Conservation (phyloP, 1,139 yeast genomes). For the Zygosaccharomyces sapae region DNA sequence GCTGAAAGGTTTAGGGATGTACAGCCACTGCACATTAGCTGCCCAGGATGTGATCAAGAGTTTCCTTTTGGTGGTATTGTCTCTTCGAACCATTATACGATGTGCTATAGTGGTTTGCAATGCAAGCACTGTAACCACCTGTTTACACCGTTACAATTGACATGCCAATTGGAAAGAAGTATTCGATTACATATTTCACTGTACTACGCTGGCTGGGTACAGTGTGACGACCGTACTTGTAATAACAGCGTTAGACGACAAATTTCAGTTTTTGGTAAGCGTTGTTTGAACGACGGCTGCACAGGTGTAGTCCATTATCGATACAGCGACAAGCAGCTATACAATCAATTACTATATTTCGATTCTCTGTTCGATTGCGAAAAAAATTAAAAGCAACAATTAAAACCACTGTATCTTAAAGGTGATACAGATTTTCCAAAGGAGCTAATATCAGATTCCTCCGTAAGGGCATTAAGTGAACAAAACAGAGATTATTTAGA, state of each 20-base stretch:
- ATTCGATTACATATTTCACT: slow-evolving; percentile 66
- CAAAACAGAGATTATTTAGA: slow-evolving; percentile 67
- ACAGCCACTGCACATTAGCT: slow-evolving; percentile 51
- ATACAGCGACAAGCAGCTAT: slow-evolving; percentile 74
- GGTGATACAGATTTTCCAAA: slow-evolving; percentile 39
- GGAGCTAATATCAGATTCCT: slow-evolving; percentile 48
- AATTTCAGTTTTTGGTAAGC: slow-evolving; percentile 80
- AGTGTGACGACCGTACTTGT: slow-evolving; percentile 83
- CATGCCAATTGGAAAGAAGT: slow-evolving; percentile 67
- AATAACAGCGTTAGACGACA: slow-evolving; percentile 70
- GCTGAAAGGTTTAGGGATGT: slow-evolving; percentile 73
- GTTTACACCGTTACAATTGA: slow-evolving; percentile 52
- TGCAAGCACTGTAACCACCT: slow-evolving; percentile 58
- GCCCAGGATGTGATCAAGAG: slow-evolving; percentile 55
- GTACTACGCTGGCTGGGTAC: slow-evolving; percentile 82
- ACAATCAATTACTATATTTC: slow-evolving; percentile 80
- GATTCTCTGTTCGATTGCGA: slow-evolving; percentile 78
- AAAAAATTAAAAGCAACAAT: slow-evolving; percentile 56
- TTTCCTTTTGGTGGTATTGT: slow-evolving; percentile 74
- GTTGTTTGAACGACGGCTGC: slow-evolving; percentile 68
- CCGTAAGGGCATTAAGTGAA: slow-evolving; percentile 69
- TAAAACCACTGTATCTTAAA: slow-evolving; percentile 46
- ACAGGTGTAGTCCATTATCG: slow-evolving; percentile 79
- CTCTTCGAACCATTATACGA: slow-evolving; percentile 53
- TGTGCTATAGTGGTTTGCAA: slow-evolving; percentile 64